Conservation (phyloP, 129 eudicot genomes). For the Saussurea involucrata region DNA sequence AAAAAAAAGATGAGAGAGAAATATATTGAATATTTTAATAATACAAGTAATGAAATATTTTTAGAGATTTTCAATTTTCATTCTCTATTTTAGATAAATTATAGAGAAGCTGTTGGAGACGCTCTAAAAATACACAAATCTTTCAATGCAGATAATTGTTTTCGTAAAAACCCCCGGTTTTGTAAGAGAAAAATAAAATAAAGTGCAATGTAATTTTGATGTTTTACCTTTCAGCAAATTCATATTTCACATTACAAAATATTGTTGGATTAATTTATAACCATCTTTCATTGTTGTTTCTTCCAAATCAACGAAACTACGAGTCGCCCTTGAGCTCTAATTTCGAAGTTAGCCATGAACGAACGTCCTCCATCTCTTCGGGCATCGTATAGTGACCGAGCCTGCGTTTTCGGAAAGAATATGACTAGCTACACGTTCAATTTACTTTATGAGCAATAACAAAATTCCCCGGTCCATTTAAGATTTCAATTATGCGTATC, state of each 20-base stretch:
- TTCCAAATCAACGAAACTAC: neutral
- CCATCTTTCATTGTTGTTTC: neutral
- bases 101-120: too few species aligned
- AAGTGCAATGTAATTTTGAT: neutral
- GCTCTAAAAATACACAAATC: neutral
- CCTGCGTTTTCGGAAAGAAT: slow-evolving; percentile 37
- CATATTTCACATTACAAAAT: slow-evolving; percentile 23
- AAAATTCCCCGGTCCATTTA: too few species aligned
- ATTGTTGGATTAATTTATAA: slow-evolving; percentile 9
- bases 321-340: slow-evolving; percentile 46
- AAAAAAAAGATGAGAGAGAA: too few species aligned
- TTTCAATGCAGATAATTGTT: neutral
- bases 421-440: neutral
- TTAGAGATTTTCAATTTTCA: too few species aligned
- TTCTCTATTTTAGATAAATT: too few species aligned
- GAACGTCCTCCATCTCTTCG: slow-evolving; percentile 80
- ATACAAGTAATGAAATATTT: too few species aligned
- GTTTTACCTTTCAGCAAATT: slow-evolving; percentile 3
- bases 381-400: slow-evolving; percentile 91
- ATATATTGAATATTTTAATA: too few species aligned
- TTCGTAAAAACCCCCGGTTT: neutral
- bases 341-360: slow-evolving; percentile 80
- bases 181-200: neutral
- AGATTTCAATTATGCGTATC: too few species aligned
- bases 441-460: neutral